These are phyloP conservation scores for Mesotaenium endlicherianum DNA, from an alignment of 139 green algal species.

Conservation along the genomic window DNA sequence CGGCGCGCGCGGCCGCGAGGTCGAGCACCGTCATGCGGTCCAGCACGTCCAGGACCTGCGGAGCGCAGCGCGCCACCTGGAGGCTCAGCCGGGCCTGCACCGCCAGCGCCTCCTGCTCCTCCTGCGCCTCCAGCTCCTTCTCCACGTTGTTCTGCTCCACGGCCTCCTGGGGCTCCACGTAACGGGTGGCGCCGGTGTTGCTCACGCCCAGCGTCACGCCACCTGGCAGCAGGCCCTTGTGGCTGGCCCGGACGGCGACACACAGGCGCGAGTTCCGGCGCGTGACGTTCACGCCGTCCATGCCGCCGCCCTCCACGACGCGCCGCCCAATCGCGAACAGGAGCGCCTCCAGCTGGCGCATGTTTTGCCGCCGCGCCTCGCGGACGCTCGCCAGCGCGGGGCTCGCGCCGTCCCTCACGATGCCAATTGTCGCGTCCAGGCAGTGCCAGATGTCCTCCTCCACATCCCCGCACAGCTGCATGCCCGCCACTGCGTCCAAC, in stretches of 20 bases:
- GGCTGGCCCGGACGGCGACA: conserved; percentile 22
- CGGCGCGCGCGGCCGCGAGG: conserved; percentile 42
- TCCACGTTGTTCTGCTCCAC: conserved; percentile 44
- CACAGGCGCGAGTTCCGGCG: conserved; percentile 15
- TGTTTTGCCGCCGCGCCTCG: conserved; percentile 5
- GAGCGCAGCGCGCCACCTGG: conserved; percentile 10
- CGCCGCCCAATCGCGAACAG: not conserved
- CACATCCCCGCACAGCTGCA: too few relatives aligned
- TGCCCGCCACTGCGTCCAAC: too few relatives aligned
- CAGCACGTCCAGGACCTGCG: conserved; percentile 6
- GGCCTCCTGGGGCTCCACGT: conserved; percentile 31
- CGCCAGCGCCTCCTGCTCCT: conserved; percentile 24
- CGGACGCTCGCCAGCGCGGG: conserved; percentile 1
- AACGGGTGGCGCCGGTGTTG: conserved; percentile 43
- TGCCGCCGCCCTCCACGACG: not conserved
- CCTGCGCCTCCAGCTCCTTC: conserved; percentile 21
- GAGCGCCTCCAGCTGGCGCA: conserved; percentile 10
- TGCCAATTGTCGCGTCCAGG: not conserved
- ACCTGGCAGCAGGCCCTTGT: conserved; percentile 21
- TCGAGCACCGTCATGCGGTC: conserved; percentile 37
- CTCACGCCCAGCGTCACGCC: conserved; percentile 37
- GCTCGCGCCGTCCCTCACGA: conserved; percentile 21
- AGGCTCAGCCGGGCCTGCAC: conserved; percentile 2
- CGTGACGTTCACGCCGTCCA: conserved; percentile 9
- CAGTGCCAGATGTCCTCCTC: conserved; percentile 18